Conservation (phyloP, 768 basidiomycete species). For the Agrocybe pediades region DNA sequence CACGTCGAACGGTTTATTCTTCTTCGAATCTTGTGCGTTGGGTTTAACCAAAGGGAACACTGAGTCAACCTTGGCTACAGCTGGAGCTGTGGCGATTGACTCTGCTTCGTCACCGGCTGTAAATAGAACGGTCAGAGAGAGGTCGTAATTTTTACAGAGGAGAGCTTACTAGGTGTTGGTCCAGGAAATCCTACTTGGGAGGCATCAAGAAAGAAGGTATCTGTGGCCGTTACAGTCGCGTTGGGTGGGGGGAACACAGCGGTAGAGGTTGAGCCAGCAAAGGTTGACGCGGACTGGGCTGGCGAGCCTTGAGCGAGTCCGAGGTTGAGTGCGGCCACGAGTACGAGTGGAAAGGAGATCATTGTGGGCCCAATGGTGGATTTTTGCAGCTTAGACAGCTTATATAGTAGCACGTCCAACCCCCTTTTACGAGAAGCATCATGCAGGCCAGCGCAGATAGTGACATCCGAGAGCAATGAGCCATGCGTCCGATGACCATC, state of each 20-base stretch:
- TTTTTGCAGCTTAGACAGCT: too few species aligned
- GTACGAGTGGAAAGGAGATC: slow-evolving; percentile 1
- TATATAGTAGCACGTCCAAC: too few species aligned
- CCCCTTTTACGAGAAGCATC: too few species aligned
- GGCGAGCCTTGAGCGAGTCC: slow-evolving; percentile 5
- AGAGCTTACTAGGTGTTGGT: slow-evolving; percentile 45
- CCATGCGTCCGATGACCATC: too few species aligned
- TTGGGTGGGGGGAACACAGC: slow-evolving; percentile 43
- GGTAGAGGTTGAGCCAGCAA: slow-evolving; percentile 43
- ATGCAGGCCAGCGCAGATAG: too few species aligned
- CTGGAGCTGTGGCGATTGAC: slow-evolving; percentile 44
- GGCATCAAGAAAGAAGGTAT: slow-evolving; percentile 42
- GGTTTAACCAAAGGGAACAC: slow-evolving; percentile 45
- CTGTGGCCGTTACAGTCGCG: slow-evolving; percentile 35
- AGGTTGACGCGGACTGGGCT: slow-evolving; percentile 32
- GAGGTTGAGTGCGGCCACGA: slow-evolving; percentile 1
- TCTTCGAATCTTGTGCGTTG: slow-evolving; percentile 29
- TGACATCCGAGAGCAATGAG: too few species aligned
- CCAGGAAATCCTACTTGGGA: slow-evolving; percentile 47
- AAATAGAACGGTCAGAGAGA: neutral
- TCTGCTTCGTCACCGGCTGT: slow-evolving; percentile 45
- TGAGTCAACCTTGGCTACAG: slow-evolving; percentile 33
- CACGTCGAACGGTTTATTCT: slow-evolving; percentile 40
- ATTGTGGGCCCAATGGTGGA: neutral
- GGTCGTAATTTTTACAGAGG: neutral